A percentile compares a stretch with the other conserved stretches of the same genome.
These are phyloP conservation scores for Mucor velutinosus DNA, from an alignment of 371 early-diverging fungal genomes.

Conservation along the genomic window DNA sequence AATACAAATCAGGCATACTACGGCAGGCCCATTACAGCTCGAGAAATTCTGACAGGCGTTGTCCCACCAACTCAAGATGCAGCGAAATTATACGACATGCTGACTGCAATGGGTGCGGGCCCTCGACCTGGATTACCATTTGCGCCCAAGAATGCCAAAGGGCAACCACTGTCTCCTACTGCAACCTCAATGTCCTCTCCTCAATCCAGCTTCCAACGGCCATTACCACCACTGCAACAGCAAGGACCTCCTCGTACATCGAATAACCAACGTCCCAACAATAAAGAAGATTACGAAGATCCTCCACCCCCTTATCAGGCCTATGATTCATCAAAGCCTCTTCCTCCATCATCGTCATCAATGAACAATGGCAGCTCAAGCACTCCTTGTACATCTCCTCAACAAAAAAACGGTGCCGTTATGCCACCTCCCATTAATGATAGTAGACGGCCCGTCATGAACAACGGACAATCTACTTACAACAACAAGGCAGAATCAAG, in stretches of 20 bases:
- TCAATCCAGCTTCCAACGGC: not conserved
- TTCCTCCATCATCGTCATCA: not conserved
- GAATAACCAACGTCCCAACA: not conserved
- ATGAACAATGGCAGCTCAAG: not conserved
- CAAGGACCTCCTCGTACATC: not conserved
- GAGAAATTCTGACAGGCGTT: slow-evolving; percentile 34
- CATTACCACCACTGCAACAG: not conserved
- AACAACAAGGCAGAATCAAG: not conserved
- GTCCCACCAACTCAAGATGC: slow-evolving; percentile 32
- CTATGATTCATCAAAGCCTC: not conserved
- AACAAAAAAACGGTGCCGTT: not conserved
- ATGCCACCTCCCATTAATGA: not conserved
- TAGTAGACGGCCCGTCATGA: not conserved
- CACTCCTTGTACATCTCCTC: not conserved
- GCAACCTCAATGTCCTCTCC: not conserved
- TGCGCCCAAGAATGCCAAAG: slow-evolving; percentile 13
- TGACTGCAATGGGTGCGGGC: slow-evolving; percentile 33
- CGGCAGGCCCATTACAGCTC: slow-evolving; percentile 35
- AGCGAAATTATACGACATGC: slow-evolving; percentile 28
- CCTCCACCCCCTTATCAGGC: slow-evolving; percentile 21
- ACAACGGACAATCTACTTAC: not conserved
- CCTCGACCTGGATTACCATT: slow-evolving; percentile 20
- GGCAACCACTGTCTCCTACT: not conserved
- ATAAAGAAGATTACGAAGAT: slow-evolving; percentile 7
- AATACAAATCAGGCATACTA: slow-evolving; percentile 43